phyloP scores from a whole-genome alignment of 139 green algal species.

The Parachlorella kessleri region DNA sequence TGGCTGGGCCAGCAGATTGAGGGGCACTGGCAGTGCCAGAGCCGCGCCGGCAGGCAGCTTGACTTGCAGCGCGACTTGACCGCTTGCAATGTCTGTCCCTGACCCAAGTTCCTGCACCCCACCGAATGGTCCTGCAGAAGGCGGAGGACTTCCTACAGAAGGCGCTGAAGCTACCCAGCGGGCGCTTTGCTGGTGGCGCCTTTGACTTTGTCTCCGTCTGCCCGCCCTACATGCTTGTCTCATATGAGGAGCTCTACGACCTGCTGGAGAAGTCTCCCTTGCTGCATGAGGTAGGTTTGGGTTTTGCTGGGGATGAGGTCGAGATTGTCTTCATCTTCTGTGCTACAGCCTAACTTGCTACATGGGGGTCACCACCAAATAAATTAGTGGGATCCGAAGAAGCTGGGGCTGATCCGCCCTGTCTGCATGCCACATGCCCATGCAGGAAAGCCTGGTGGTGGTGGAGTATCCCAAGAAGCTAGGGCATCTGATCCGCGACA shows the following conservation, averaged over 20 bases:
- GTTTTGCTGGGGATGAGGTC: too few relatives aligned
- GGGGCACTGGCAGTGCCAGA: too few relatives aligned
- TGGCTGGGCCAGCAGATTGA: too few relatives aligned
- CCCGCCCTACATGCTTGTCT: constrained; percentile 90
- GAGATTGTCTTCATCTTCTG: too few relatives aligned
- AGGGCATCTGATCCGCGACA: constrained; percentile 48
- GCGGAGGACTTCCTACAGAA: constrained; percentile 78
- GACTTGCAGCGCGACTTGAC: too few relatives aligned
- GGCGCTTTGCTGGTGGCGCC: constrained; percentile 55
- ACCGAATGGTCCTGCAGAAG: constrained; percentile 29
- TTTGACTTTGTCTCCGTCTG: constrained; percentile 95
- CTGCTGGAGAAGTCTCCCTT: constrained; percentile 75
- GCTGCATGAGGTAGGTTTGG: constrained; percentile 63
- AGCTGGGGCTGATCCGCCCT: too few relatives aligned
- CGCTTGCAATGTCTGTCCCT: too few relatives aligned
- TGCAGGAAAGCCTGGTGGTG: constrained; percentile 61
- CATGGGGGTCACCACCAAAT: too few relatives aligned
- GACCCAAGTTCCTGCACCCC: too few relatives aligned
- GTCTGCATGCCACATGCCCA: background rate
- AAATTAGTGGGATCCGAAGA: too few relatives aligned
- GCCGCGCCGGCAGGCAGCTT: too few relatives aligned
- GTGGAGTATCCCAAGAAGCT: constrained; percentile 88
- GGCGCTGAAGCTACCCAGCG: constrained; percentile 33
- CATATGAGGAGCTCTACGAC: constrained; percentile 84
- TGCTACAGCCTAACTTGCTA: too few relatives aligned